A percentile compares a stretch with the other conserved stretches of the same genome.
These are phyloP conservation scores for Gleditsia sinensis DNA, from an alignment of 306 rosid species.

Conservation along the genomic window DNA sequence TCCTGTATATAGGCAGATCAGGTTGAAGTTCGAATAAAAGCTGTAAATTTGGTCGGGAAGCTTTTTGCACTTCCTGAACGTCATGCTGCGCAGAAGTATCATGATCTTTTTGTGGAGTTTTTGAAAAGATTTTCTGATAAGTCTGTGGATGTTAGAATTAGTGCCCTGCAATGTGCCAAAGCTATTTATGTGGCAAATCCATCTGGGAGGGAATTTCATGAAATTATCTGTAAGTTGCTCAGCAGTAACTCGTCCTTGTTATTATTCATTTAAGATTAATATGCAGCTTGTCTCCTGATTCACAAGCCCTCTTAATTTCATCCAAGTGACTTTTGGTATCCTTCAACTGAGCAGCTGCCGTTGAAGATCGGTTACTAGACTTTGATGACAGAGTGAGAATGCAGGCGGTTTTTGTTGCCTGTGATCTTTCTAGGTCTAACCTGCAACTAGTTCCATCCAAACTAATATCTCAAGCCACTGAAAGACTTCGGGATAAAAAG, in stretches of 20 bases:
- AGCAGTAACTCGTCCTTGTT: slow-evolving; percentile 20
- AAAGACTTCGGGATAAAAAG: slow-evolving; percentile 91
- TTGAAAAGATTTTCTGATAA: slow-evolving; percentile 85
- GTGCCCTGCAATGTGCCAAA: slow-evolving; percentile 81
- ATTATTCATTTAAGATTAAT: background rate
- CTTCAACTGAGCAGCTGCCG: slow-evolving; percentile 63
- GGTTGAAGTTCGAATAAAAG: slow-evolving; percentile 90
- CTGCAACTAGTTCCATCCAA: slow-evolving; percentile 56
- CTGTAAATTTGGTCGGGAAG: slow-evolving; percentile 85
- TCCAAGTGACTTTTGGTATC: slow-evolving; percentile 33
- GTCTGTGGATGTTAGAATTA: slow-evolving; percentile 83
- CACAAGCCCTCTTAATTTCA: slow-evolving; percentile 10
- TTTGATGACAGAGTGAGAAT: slow-evolving; percentile 88
- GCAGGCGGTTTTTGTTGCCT: slow-evolving; percentile 76
- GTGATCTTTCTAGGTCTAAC: slow-evolving; percentile 80
- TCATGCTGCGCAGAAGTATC: slow-evolving; percentile 62
- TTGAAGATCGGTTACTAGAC: slow-evolving; percentile 74
- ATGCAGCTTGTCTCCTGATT: slow-evolving; percentile 30
- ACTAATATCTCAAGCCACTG: slow-evolving; percentile 63
- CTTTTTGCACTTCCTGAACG: slow-evolving; percentile 71
- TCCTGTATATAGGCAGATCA: slow-evolving; percentile 74
- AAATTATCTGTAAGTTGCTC: slow-evolving; percentile 71
- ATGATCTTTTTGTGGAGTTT: slow-evolving; percentile 74
- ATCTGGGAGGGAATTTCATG: slow-evolving; percentile 54
- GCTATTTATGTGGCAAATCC: slow-evolving; percentile 62